Evolutionary conservation across 495 filamentous ascomycete genomes (phyloP), one percentile per base, ranked within the genome.

Genomic region (Rhizodiscina lignyota): DNA sequence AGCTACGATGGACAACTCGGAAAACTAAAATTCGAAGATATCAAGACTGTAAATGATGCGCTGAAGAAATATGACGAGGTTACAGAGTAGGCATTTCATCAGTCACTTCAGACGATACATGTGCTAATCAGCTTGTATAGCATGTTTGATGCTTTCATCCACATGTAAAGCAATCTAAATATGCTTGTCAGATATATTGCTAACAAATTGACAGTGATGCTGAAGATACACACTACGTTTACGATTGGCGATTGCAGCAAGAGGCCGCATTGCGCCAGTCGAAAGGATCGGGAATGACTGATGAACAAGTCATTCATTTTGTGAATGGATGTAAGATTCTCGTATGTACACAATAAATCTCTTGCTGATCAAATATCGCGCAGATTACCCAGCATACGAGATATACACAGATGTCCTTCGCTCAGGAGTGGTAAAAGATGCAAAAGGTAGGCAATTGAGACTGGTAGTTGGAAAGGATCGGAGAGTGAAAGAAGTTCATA

Each of bases 201-300:
- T 15, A 19, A 20, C 4, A 21, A 8, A 8, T 8, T 33, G 8
- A 23, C 28, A 76, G 70, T 40, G 87, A 96, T 50, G 80, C 87
- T 8, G 66, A 79, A 49, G 60, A 91, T 38, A 65, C 63, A 12
- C 61, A 63, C 37, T 91, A 65, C 47, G 87, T 94, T 26, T 96
- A 94, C 50, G 72, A 70, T 40, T 94, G 87, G 87, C 74, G 87
- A 13, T 56, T 72, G 37, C 62, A 96, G 52, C 83, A 91, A 52
- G 87, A 96, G 55, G 64, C 61, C 18, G 64, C 62, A 34, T 60
- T 94, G 44, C 64, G 79, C 13, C 58, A 55, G 10, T 51, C 63
- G 30, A 81, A 66, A 48, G 77, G 78, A 18, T 62, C 54, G 12
- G 85, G 82, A 21, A 94, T 94, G 87, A 81, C 70, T 2, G 68